phyloP scores from a whole-genome alignment of 2,329 filamentous ascomycete species.

The Fusarium poae region DNA sequence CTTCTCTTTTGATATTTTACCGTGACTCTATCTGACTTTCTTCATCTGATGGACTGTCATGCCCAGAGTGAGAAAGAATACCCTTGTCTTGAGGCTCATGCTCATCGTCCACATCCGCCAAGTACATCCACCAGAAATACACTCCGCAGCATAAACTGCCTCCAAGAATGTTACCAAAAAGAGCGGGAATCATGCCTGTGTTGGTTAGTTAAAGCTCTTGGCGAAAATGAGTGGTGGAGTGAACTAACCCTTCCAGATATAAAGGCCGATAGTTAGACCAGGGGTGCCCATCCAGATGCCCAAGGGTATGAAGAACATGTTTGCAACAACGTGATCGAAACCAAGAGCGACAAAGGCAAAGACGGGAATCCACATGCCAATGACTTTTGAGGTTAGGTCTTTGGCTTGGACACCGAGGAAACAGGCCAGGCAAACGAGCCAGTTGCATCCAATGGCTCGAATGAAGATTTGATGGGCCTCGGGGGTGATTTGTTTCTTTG shows the following conservation, averaged over 20 bases:
- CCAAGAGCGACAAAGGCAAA: constrained; percentile 67
- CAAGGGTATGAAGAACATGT: constrained; percentile 67
- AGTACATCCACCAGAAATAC: constrained; percentile 49
- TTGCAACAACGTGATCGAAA: constrained; percentile 69
- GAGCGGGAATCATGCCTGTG: constrained; percentile 61
- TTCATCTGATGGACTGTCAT: constrained; percentile 29
- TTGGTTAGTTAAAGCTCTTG: neutral
- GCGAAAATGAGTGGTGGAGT: fast-evolving
- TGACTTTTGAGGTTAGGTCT: constrained; percentile 66
- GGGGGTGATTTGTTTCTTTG: constrained; percentile 62
- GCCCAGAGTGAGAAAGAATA: constrained; percentile 10
- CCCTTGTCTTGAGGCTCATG: neutral
- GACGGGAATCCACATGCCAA: constrained; percentile 68
- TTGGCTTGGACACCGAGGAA: constrained; percentile 61
- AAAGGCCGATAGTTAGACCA: constrained; percentile 60
- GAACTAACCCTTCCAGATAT: constrained; percentile 66
- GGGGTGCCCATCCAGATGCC: constrained; percentile 64
- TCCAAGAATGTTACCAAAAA: constrained; percentile 68
- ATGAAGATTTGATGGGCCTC: constrained; percentile 66
- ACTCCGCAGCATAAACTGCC: constrained; percentile 65
- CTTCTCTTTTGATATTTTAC: neutral
- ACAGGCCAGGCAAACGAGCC: constrained; percentile 68
- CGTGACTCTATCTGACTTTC: constrained; percentile 29
- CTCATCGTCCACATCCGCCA: constrained; percentile 16
- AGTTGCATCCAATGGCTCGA: constrained; percentile 68